Evolutionary conservation across 177 flowering plant species (phyloP), one percentile per base, ranked within the genome.

Genomic region (Vitis hybrid): DNA sequence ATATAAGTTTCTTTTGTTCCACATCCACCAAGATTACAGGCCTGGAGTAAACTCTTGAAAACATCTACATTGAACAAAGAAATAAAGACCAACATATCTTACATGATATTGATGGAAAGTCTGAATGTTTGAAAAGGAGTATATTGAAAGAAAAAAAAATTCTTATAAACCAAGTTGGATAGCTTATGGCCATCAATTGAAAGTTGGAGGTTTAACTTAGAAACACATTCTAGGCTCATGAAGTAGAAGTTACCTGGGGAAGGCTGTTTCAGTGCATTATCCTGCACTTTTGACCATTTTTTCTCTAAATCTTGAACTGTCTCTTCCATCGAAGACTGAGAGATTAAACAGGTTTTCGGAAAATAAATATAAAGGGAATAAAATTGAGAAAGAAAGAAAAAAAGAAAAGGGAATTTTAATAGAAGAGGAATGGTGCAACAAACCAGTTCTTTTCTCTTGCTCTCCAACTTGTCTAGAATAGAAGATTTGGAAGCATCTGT

Each of bases 361-460:
- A 22, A 58, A 66, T 55, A 64, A 18, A 10, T 52, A 29, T 22
- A 31, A 69, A 39, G 13, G 31, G 19, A 60, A 60, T 22, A 10
- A 6, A 59, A 18, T 39, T 39, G 15, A 53, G 45, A 52, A 13
- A 19, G 49, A 50, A 59, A 14, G 53, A 66, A 64, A 55, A 22
- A n/a, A 22, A n/a, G 10, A 65, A 18, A 72, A 29, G 1, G 48
- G 2, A 26, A 20, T 19, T 14, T 22, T 19, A 3, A 61, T 11
- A 55, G 65, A 55, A 45, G 18, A 19, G 6, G 3, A 66, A 71
- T 61, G 33, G 64, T 62, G 50, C 57, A 75, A 74, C 65, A 1
- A 2, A 92, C 97, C 97, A 92, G 70, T 76, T 90, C 97, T 63
- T 80, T 86, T 74, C 78, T 92, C 86, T 87, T 89, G 74, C 60